phyloP scores from a whole-genome alignment of 192 early-diverging fungal species.

The Radiomyces spectabilis region DNA sequence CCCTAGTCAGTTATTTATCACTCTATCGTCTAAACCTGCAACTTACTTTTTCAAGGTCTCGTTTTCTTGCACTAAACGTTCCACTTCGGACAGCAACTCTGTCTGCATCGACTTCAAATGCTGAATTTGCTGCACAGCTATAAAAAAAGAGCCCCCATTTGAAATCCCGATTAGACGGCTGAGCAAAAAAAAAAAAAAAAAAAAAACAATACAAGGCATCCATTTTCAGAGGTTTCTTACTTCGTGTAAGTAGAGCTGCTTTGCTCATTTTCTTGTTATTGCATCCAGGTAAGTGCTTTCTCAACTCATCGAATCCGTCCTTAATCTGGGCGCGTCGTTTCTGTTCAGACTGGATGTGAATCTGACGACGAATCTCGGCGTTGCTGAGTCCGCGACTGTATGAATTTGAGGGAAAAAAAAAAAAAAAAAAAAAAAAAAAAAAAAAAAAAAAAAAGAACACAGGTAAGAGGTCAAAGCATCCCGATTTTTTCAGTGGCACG shows the following conservation, averaged over 20 bases:
- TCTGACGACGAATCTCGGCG: slow-evolving; percentile 34
- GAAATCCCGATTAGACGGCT: neutral
- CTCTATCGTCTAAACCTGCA: neutral
- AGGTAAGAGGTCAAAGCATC: too few relatives aligned
- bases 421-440: slow-evolving; percentile 7
- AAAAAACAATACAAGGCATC: neutral
- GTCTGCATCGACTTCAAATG: slow-evolving; percentile 31
- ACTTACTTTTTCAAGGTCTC: slow-evolving; percentile 22
- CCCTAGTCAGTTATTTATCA: neutral
- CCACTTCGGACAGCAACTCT: slow-evolving; percentile 25
- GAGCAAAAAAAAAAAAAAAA: slow-evolving; percentile 4
- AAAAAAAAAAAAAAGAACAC: slow-evolving; percentile 1
- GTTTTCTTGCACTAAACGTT: slow-evolving; percentile 20
- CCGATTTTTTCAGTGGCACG: too few relatives aligned
- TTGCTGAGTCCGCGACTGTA: slow-evolving; percentile 16
- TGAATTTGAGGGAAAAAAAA: too few relatives aligned
- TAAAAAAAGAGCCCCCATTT: too few relatives aligned
- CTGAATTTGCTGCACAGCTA: slow-evolving; percentile 37
- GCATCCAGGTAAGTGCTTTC: slow-evolving; percentile 31
- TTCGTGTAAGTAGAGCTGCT: slow-evolving; percentile 31
- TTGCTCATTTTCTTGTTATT: slow-evolving; percentile 38
- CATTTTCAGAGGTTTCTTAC: slow-evolving; percentile 11
- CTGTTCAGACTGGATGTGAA: slow-evolving; percentile 42
- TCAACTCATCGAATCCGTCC: slow-evolving; percentile 39
- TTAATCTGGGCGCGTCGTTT: slow-evolving; percentile 40